Conservation (phyloP, 345 rosid species). For the Citrus unshiu region DNA sequence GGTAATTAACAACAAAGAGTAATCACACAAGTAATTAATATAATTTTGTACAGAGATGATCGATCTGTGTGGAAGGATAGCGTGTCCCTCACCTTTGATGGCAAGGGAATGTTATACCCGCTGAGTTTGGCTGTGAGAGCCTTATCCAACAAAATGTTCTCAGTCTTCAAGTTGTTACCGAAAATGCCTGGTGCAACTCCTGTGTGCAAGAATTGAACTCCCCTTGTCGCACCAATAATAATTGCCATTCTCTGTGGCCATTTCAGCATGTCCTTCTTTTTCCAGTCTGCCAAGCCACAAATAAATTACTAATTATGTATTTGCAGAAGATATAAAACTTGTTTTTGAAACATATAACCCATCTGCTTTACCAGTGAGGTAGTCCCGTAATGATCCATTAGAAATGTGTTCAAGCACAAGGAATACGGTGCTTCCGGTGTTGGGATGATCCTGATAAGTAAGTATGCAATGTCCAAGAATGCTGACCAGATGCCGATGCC, state of each 20-base stretch:
- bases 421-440: slow-evolving; percentile 46
- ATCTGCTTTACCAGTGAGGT: slow-evolving; percentile 53
- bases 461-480: slow-evolving; percentile 83
- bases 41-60: no score
- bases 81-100: slow-evolving; percentile 46
- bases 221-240: slow-evolving; percentile 75
- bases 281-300: slow-evolving; percentile 48
- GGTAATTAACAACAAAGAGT: not conserved
- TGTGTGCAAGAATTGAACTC: slow-evolving; percentile 87
- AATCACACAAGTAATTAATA: no score
- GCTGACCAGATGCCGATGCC: slow-evolving; percentile 81
- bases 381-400: slow-evolving; percentile 60
- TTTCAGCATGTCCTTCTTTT: slow-evolving; percentile 70
- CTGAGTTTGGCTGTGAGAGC: slow-evolving; percentile 68
- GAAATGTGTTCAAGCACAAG: slow-evolving; percentile 69
- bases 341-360: not conserved
- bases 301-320: not conserved
- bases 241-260: slow-evolving; percentile 95
- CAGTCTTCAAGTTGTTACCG: slow-evolving; percentile 71
- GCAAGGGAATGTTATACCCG: slow-evolving; percentile 66
- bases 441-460: slow-evolving; percentile 68
- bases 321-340: not conserved
- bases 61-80: no score
- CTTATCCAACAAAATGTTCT: slow-evolving; percentile 71
- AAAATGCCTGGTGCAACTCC: slow-evolving; percentile 79